Percentiles rank a stretch among this genome's conserved stretches.
Evolutionary conservation across 106 monocot genomes (phyloP).

Genomic region (Xerophyta viscosa): DNA sequence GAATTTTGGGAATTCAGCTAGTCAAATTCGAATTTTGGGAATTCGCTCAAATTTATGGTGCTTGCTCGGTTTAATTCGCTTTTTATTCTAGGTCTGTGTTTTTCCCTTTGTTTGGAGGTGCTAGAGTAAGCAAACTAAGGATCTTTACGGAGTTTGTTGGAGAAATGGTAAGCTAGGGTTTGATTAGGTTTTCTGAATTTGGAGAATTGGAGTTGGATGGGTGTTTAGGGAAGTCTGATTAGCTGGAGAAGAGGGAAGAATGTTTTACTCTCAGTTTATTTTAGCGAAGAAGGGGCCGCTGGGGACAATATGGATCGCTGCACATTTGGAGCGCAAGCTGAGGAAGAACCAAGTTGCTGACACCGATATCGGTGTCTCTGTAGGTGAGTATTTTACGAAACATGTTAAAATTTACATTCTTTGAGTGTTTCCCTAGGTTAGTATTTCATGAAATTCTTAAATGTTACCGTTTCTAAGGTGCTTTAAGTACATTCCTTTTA

Average conservation of each 20-base stretch:
- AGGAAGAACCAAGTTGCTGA: conserved; percentile 79
- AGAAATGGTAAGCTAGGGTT: too few relatives aligned
- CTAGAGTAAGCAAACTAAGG: too few relatives aligned
- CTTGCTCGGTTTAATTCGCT: too few relatives aligned
- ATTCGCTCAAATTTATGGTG: too few relatives aligned
- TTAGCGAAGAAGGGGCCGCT: conserved; percentile 81
- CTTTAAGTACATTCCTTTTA: too few relatives aligned
- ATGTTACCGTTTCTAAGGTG: background rate
- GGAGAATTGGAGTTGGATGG: background rate
- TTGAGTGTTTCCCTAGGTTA: background rate
- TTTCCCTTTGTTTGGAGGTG: too few relatives aligned
- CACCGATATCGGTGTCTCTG: conserved; percentile 76
- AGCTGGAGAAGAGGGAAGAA: conserved; percentile 6
- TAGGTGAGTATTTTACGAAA: conserved; percentile 36
- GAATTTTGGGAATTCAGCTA: too few relatives aligned
- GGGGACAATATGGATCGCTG: conserved; percentile 93
- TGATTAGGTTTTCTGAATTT: background rate
- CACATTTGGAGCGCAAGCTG: conserved; percentile 86
- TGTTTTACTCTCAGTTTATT: conserved; percentile 99
- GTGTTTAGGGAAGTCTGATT: conserved; percentile 1
- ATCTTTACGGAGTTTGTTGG: too few relatives aligned
- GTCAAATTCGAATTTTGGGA: too few relatives aligned
- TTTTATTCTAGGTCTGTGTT: too few relatives aligned
- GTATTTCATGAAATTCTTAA: background rate
- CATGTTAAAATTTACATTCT: background rate